phyloP scores from a whole-genome alignment of 495 filamentous ascomycete genomes.

The Daldinia concentrica region DNA sequence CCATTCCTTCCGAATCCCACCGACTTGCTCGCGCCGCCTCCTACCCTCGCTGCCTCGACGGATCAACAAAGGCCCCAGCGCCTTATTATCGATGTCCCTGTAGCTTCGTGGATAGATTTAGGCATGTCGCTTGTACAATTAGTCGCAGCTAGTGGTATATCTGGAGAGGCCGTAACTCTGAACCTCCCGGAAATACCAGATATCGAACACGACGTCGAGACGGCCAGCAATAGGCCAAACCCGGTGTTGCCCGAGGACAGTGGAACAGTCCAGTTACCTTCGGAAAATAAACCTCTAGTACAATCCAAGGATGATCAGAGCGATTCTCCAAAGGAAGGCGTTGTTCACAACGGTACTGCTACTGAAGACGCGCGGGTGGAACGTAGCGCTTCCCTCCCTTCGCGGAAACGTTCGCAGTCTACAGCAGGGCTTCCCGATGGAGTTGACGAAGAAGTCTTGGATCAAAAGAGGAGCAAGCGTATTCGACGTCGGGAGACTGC shows the following conservation, averaged over 20 bases:
- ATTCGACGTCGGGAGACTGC: slow-evolving; percentile 81
- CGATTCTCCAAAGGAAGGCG: slow-evolving; percentile 37
- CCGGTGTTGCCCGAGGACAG: slow-evolving; percentile 29
- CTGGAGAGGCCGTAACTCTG: slow-evolving; percentile 48
- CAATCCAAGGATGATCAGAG: slow-evolving; percentile 39
- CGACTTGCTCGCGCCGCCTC: slow-evolving; percentile 40
- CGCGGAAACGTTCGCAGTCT: slow-evolving; percentile 72
- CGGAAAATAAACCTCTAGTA: slow-evolving; percentile 16
- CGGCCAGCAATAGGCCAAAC: slow-evolving; percentile 47
- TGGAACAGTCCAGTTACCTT: neutral
- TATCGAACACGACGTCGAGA: slow-evolving; percentile 50
- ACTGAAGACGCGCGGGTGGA: slow-evolving; percentile 46
- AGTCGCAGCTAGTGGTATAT: slow-evolving; percentile 44
- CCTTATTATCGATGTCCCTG: slow-evolving; percentile 51
- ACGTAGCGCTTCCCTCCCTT: slow-evolving; percentile 45
- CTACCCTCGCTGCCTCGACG: slow-evolving; percentile 26
- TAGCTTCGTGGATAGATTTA: slow-evolving; percentile 54
- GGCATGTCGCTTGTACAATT: slow-evolving; percentile 52
- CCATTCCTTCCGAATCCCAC: slow-evolving; percentile 74
- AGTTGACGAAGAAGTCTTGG: slow-evolving; percentile 64
- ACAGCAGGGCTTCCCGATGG: slow-evolving; percentile 66
- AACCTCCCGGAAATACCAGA: slow-evolving; percentile 48
- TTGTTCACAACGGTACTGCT: slow-evolving; percentile 24
- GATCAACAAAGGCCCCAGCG: slow-evolving; percentile 65
- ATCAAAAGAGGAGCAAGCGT: slow-evolving; percentile 81